Conservation (phyloP, 176 grass and related monocot genomes). For the Leersia perrieri region DNA sequence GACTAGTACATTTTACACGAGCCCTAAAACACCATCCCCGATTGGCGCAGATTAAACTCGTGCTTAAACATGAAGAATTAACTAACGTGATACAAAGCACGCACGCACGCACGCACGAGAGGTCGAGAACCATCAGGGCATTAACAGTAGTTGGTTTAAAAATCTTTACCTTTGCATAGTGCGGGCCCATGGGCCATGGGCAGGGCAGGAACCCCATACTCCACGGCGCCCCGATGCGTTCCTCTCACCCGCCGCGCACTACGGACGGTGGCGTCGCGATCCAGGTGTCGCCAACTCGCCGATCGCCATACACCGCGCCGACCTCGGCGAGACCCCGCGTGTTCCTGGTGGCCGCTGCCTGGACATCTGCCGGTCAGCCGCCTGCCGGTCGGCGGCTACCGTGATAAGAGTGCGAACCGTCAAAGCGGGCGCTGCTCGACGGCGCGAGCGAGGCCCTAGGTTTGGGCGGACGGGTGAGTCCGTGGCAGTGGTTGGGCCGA, state of each 20-base stretch:
- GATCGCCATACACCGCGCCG: background rate
- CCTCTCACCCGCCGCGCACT: background rate
- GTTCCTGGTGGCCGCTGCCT: too few relatives aligned
- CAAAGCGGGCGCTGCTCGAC: background rate
- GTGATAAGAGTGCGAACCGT: background rate
- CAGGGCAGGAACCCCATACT: background rate
- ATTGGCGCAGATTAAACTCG: background rate
- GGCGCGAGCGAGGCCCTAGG: too few relatives aligned
- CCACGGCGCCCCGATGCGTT: background rate
- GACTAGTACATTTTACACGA: background rate
- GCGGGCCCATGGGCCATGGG: background rate
- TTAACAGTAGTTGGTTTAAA: background rate
- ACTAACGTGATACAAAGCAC: background rate
- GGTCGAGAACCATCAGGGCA: background rate
- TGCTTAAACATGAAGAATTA: background rate
- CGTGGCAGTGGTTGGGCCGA: background rate
- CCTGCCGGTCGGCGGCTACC: background rate
- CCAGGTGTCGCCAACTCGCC: background rate
- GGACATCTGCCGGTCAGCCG: background rate
- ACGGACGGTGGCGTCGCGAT: background rate
- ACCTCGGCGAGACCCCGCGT: background rate
- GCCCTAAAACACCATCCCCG: background rate
- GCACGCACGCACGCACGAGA: background rate
- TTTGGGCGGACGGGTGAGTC: background rate
- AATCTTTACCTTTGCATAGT: background rate